Evolutionary conservation across 75 land plant genomes (phyloP).

Genomic region (Sequoiadendron giganteum): DNA sequence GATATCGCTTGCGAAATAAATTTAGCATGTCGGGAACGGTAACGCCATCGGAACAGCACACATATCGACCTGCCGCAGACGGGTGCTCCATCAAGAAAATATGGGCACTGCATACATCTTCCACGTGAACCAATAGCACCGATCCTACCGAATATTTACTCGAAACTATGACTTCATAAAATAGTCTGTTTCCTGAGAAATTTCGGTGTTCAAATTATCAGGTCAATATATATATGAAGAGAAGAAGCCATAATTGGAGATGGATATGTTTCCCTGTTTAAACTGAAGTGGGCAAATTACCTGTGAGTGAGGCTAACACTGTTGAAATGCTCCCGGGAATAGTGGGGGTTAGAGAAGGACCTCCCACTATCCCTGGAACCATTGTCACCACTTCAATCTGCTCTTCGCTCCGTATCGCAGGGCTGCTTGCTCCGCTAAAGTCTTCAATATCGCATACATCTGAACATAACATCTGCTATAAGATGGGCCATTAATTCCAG

Average conservation of each 20-base stretch:
- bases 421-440: not conserved
- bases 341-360: slow-evolving; percentile 12
- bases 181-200: not conserved
- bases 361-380: slow-evolving; percentile 7
- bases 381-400: not conserved
- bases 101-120: slow-evolving; percentile 37
- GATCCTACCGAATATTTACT: slow-evolving; percentile 15
- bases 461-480: not conserved
- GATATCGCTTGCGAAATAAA: not conserved
- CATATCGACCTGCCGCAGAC: slow-evolving; percentile 14
- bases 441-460: not conserved
- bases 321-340: not conserved
- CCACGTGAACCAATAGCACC: slow-evolving; percentile 24
- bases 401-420: not conserved
- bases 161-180: not conserved
- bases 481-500: not conserved
- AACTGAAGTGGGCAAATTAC: not conserved
- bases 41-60: not conserved
- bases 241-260: not conserved
- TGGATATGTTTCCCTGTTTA: not conserved
- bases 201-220: not conserved
- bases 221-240: not conserved
- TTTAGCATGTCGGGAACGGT: not conserved
- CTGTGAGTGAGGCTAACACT: slow-evolving; percentile 6
- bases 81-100: slow-evolving; percentile 32